Percentiles rank a stretch among this genome's conserved stretches.
Evolutionary conservation across 805 yeast species (phyloP).

Genomic region (Ogataea methanolica): DNA sequence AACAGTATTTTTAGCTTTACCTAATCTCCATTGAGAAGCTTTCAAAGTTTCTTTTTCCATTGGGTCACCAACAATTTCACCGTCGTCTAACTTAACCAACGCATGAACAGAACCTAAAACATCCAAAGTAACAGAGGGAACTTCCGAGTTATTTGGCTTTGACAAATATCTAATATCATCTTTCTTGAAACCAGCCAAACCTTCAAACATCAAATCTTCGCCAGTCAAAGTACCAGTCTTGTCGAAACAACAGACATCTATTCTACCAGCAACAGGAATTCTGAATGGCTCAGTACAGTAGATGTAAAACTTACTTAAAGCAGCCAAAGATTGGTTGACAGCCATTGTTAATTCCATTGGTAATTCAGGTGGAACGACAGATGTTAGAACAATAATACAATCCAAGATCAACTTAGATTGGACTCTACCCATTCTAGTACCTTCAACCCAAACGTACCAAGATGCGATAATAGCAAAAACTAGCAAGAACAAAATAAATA

Average conservation of each 20-base stretch:
- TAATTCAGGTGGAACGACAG: slow-evolving; percentile 97
- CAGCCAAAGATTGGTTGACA: slow-evolving; percentile 85
- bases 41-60: slow-evolving; percentile 96
- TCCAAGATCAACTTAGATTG: slow-evolving; percentile 91
- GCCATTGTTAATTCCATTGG: slow-evolving; percentile 99
- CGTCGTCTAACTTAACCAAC: slow-evolving; percentile 87
- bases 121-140: slow-evolving; percentile 62
- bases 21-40: slow-evolving; percentile 82
- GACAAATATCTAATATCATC: slow-evolving; percentile 52
- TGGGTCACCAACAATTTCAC: slow-evolving; percentile 98
- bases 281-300: slow-evolving; percentile 98
- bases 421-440: slow-evolving; percentile 91
- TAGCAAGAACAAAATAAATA: slow-evolving; percentile 84
- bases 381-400: slow-evolving; percentile 92
- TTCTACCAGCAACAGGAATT: slow-evolving; percentile 95
- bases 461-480: slow-evolving; percentile 93
- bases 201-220: slow-evolving; percentile 94
- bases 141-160: slow-evolving; percentile 45
- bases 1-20: slow-evolving; percentile 61
- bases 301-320: slow-evolving; percentile 80
- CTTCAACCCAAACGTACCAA: slow-evolving; percentile 98
- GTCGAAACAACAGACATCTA: slow-evolving; percentile 97
- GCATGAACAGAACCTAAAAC: slow-evolving; percentile 97
- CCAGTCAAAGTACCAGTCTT: slow-evolving; percentile 98
- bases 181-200: slow-evolving; percentile 75